Conservation (phyloP, 352 stramenopile genomes). For the Phytophthora pinifolia region DNA sequence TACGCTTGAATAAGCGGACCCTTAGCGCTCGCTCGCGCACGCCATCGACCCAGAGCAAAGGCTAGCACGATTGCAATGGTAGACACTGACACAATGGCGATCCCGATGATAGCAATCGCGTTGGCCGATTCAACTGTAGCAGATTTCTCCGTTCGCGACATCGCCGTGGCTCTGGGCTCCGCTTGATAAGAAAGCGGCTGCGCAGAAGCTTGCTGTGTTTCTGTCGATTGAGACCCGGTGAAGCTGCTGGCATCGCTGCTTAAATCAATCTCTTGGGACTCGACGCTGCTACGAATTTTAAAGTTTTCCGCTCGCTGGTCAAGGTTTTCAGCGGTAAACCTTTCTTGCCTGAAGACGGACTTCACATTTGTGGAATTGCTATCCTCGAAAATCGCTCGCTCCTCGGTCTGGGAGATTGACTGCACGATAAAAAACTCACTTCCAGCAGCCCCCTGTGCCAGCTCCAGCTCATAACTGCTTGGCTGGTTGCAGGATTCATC, state of each 20-base stretch:
- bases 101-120: slow-evolving; percentile 11
- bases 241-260: background rate
- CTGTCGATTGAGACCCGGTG: background rate
- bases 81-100: slow-evolving; percentile 8
- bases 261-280: background rate
- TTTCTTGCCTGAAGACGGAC: too few species aligned
- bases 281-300: too few species aligned
- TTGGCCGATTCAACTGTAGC: background rate
- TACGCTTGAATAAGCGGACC: background rate
- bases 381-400: slow-evolving; percentile 32
- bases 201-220: background rate
- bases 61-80: slow-evolving; percentile 14
- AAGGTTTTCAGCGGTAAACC: too few species aligned
- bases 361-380: slow-evolving; percentile 22
- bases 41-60: slow-evolving; percentile 8
- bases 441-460: slow-evolving; percentile 29
- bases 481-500: slow-evolving; percentile 43
- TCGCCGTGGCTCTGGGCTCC: slow-evolving; percentile 2
- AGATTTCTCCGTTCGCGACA: background rate
- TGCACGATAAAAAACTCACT: slow-evolving; percentile 37
- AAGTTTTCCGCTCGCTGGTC: too few species aligned
- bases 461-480: slow-evolving; percentile 45
- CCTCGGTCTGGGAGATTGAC: slow-evolving; percentile 41
- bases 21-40: slow-evolving; percentile 10
- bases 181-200: background rate